phyloP scores from a whole-genome alignment of 164 flowering plant genomes.

The Dillenia turbinata region DNA sequence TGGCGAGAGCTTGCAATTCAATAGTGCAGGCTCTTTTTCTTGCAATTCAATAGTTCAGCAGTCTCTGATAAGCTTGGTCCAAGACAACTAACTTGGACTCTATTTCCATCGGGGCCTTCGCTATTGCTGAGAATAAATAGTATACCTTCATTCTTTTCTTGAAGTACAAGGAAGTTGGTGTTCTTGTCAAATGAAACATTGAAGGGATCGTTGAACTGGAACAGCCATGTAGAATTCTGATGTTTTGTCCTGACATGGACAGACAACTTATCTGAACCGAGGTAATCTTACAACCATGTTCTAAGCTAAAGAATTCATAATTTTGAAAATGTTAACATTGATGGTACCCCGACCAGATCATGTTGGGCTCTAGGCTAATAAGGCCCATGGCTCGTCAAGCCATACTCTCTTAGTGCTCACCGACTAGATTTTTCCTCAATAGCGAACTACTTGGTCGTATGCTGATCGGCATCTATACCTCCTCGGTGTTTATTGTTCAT shows the following conservation, averaged over 20 bases:
- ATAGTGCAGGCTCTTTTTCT: constrained; percentile 11
- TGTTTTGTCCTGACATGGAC: constrained; percentile 26
- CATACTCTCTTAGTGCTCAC: no score
- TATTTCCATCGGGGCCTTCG: constrained; percentile 8
- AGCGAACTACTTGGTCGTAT: no score
- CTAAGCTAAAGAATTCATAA: no score
- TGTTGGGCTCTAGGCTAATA: no score
- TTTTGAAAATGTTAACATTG: no score
- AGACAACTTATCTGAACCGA: constrained; percentile 21
- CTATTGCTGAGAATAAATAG: constrained; percentile 22
- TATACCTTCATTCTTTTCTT: constrained; percentile 15
- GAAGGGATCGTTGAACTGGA: constrained; percentile 16
- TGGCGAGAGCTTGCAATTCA: constrained; percentile 13
- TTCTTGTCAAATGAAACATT: constrained; percentile 2
- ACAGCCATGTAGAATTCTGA: constrained; percentile 1
- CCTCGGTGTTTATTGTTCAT: no score
- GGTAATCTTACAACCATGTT: not conserved
- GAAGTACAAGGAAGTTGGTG: constrained; percentile 15
- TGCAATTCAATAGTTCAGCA: constrained; percentile 14
- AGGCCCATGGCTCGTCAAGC: no score
- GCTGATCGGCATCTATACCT: no score
- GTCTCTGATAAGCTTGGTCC: constrained; percentile 9
- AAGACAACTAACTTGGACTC: constrained; percentile 15
- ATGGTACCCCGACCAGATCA: no score
- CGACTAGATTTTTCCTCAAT: no score